Conservation (phyloP, 495 filamentous ascomycete species). For the Parathielavia appendiculata region DNA sequence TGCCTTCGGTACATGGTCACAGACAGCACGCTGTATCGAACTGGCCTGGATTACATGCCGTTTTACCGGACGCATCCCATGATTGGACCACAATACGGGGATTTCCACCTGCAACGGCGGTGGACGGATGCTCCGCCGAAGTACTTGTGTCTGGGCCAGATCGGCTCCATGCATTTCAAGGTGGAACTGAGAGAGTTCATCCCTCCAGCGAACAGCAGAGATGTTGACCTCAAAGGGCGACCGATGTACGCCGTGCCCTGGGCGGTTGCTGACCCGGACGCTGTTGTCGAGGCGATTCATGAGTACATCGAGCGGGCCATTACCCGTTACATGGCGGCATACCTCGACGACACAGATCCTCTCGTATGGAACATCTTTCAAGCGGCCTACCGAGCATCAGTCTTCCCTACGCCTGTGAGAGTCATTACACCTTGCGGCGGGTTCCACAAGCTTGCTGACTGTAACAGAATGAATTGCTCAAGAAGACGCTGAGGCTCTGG, state of each 20-base stretch:
- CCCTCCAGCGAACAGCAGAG: constrained; percentile 21
- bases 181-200: constrained; percentile 34
- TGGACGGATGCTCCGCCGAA: constrained; percentile 27
- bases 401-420: constrained; percentile 33
- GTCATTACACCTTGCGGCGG: not conserved
- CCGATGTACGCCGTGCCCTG: constrained; percentile 38
- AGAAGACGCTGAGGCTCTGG: constrained; percentile 36
- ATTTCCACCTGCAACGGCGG: constrained; percentile 33
- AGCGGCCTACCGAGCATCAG: constrained; percentile 29
- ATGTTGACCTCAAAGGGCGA: constrained; percentile 32
- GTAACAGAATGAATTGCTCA: constrained; percentile 34
- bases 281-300: constrained; percentile 28
- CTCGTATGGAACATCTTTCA: constrained; percentile 38
- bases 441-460: constrained; percentile 1
- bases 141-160: constrained; percentile 30
- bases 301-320: constrained; percentile 29
- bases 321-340: constrained; percentile 27
- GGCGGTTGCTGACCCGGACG: constrained; percentile 35
- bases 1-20: constrained; percentile 41
- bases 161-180: constrained; percentile 22
- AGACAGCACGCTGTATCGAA: constrained; percentile 36
- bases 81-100: constrained; percentile 35
- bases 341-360: constrained; percentile 33
- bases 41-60: constrained; percentile 31
- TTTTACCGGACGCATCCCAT: constrained; percentile 33